Percentiles rank a stretch among this genome's conserved stretches.
phyloP scores from a whole-genome alignment of 768 basidiomycete species.

The Chalciporus piperatus region DNA sequence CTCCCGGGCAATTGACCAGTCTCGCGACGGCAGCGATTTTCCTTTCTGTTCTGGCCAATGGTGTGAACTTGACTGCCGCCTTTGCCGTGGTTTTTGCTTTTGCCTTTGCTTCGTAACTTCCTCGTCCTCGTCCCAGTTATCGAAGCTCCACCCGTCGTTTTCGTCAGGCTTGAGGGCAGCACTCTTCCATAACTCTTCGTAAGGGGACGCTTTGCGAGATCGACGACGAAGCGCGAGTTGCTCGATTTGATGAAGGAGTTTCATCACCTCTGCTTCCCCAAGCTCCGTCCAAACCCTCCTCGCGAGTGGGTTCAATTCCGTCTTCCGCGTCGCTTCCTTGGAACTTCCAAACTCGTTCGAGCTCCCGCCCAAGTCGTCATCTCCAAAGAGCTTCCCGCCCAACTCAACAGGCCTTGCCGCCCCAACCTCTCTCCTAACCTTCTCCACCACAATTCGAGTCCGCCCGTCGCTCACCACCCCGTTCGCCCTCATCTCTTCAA shows the following conservation, averaged over 20 bases:
- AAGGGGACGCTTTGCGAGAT: conserved; percentile 12
- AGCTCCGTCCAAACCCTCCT: conserved; percentile 43
- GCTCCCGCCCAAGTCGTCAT: conserved; percentile 38
- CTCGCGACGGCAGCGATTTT: neutral
- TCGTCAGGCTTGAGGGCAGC: conserved; percentile 25
- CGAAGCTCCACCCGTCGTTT: conserved; percentile 48
- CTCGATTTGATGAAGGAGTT: conserved; percentile 52
- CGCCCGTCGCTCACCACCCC: conserved; percentile 62
- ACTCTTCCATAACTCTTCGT: conserved; percentile 44
- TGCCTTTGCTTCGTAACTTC: neutral
- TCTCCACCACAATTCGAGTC: conserved; percentile 62
- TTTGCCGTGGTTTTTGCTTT: neutral
- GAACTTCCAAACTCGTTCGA: neutral
- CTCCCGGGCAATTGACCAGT: neutral
- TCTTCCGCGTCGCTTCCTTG: conserved; percentile 32
- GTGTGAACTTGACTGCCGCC: neutral
- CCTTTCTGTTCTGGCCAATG: neutral
- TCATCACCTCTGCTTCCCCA: conserved; percentile 50
- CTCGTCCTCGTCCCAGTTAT: conserved; percentile 37
- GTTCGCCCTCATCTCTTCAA: conserved; percentile 82
- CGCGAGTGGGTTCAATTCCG: conserved; percentile 34
- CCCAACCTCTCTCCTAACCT: conserved; percentile 60
- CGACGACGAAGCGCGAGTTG: conserved; percentile 30
- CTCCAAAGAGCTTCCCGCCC: conserved; percentile 34
- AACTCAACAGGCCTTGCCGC: conserved; percentile 47